A percentile compares a stretch with the other conserved stretches of the same genome.
These are phyloP conservation scores for Phytopythium mirpurense DNA, from an alignment of 352 stramenopile species.

Conservation along the genomic window DNA sequence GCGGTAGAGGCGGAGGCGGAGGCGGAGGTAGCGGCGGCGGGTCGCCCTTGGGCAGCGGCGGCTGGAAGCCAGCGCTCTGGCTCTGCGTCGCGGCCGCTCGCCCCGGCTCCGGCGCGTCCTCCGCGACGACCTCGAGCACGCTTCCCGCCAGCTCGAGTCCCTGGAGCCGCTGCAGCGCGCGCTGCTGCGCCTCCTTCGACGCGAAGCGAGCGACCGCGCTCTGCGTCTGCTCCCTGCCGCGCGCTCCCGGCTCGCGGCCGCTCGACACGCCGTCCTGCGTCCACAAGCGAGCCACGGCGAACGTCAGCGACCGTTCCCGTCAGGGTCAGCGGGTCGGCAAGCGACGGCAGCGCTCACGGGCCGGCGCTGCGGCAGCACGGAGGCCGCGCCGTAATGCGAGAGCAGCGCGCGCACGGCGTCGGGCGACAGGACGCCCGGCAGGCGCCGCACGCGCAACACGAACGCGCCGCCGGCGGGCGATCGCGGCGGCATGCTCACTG, in stretches of 20 bases:
- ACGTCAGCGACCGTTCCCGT: background rate
- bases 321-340: background rate
- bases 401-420: conserved; percentile 57
- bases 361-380: conserved; percentile 37
- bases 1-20: background rate
- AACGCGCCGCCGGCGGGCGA: conserved; percentile 2
- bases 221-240: conserved; percentile 13
- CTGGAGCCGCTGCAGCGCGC: conserved; percentile 37
- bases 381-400: conserved; percentile 44
- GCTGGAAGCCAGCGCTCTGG: conserved; percentile 6
- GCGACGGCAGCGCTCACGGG: conserved; percentile 15
- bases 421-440: conserved; percentile 47
- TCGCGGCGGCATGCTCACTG: background rate
- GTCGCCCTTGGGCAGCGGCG: conserved; percentile 25
- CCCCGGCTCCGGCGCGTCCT: conserved; percentile 8
- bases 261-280: conserved; percentile 19
- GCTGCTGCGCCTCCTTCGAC: conserved; percentile 19
- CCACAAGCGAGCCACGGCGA: background rate
- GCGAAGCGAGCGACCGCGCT: conserved; percentile 48
- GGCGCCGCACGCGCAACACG: conserved; percentile 48
- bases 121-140: conserved; percentile 27
- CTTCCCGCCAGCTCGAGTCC: conserved; percentile 53
- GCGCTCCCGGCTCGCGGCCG: conserved; percentile 24
- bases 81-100: background rate
- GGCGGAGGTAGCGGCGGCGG: conserved; percentile 10